Evolutionary conservation across 139 green algal genomes (phyloP), one percentile per base, ranked within the genome.

Genomic region (Coccomyxa sp.): DNA sequence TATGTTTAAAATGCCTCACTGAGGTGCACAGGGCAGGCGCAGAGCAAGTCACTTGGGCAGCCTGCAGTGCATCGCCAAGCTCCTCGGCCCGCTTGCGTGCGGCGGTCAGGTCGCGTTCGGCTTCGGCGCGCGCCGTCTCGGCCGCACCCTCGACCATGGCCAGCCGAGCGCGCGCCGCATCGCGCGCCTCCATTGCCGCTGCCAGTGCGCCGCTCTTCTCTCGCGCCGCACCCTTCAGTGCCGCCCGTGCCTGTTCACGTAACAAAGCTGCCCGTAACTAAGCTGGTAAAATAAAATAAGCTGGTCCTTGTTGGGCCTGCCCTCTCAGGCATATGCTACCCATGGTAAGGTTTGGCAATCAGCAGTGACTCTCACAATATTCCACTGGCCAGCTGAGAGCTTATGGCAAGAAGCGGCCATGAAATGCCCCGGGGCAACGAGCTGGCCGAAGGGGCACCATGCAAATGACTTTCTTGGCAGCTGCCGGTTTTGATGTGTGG

Each of bases 181-280:
- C 71, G 1, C 71, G 71, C 71, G 71, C 71, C 71, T 77, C 71
- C 71, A 77, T 25, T 12, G 71, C 71, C 17, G 25, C 71, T n/a
- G 71, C 71, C 71, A 77, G 71, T 18, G 71, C 71, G n/a, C 71
- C 31, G 71, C 27, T 51, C 71, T 77, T 77, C 71, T 77, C 71
- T 12, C 27, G 28, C 14, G 71, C 71, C 21, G 71, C 71, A 1
- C 27, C 71, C 27, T 18, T 38, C 17, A 81, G 45, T 66, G 81
- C 32, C 81, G 31, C 25, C 23, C 59, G 66, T 67, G 38, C 81
- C 58, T 84, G 67, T 23, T 77, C 80, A 67, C 59, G 60, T n/a
- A 25, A 77, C 13, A 83, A 59, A 82, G n/a, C 79, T 82, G 51
- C 79, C 67, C 16, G 51, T 59, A 57, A 30, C 0, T 58, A 30